phyloP scores from a whole-genome alignment of 495 filamentous ascomycete species.

The Elaphomyces granulatus region DNA sequence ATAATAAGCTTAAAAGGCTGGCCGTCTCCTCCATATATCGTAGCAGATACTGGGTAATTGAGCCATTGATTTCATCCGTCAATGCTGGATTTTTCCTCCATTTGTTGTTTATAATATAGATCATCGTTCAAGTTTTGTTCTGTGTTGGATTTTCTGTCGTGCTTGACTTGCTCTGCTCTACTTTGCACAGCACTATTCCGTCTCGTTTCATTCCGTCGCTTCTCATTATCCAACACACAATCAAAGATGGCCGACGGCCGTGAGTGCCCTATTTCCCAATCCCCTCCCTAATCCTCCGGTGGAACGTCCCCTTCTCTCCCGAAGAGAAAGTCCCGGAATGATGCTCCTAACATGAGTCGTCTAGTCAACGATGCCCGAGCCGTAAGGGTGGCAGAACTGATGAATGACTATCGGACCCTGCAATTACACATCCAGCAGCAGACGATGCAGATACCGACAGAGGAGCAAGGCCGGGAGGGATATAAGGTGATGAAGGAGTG shows the following conservation, averaged over 20 bases:
- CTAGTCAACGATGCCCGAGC: constrained; percentile 77
- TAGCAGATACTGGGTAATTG: too few species aligned
- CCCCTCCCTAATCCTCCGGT: neutral
- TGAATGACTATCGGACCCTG: constrained; percentile 71
- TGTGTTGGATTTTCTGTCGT: too few species aligned
- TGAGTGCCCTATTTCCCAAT: constrained; percentile 22
- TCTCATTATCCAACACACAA: neutral
- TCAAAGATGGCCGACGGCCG: constrained; percentile 45
- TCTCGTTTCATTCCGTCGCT: too few species aligned
- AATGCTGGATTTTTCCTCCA: too few species aligned
- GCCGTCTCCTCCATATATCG: too few species aligned
- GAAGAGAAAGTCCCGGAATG: neutral
- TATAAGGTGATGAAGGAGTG: constrained; percentile 65
- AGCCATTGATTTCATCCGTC: too few species aligned
- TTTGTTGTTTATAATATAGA: too few species aligned
- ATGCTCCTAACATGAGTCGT: constrained; percentile 1
- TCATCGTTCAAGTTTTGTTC: too few species aligned
- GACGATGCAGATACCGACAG: constrained; percentile 37
- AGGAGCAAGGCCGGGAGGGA: constrained; percentile 68
- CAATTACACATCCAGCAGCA: constrained; percentile 67
- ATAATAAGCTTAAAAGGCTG: too few species aligned
- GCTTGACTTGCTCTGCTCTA: too few species aligned
- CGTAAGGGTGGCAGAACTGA: constrained; percentile 66
- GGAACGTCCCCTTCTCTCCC: constrained; percentile 1
- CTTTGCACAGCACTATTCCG: too few species aligned